phyloP scores from a whole-genome alignment of 305 asterid genomes.

The Petunia hybrid region DNA sequence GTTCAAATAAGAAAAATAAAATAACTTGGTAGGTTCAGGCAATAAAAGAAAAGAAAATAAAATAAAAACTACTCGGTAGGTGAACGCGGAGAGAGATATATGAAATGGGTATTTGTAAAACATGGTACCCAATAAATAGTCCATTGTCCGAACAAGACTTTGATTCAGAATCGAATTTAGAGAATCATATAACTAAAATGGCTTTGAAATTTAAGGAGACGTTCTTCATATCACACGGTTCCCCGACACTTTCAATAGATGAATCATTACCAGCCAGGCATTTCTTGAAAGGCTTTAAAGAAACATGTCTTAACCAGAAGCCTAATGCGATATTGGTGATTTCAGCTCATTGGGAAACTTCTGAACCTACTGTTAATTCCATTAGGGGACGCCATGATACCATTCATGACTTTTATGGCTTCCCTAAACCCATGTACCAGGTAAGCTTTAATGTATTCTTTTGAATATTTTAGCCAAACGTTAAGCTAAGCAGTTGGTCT shows the following conservation, averaged over 20 bases:
- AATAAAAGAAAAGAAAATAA: neutral
- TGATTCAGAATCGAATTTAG: neutral
- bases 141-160: neutral
- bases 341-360: constrained; percentile 91
- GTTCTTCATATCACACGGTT: constrained; percentile 76
- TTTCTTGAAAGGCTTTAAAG: constrained; percentile 62
- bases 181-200: constrained; percentile 7
- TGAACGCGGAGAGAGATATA: neutral
- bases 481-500: too few species aligned
- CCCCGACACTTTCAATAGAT: constrained; percentile 75
- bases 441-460: constrained; percentile 35
- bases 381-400: constrained; percentile 60
- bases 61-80: neutral
- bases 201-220: constrained; percentile 47
- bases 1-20: too few species aligned
- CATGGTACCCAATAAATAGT: neutral
- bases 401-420: constrained; percentile 79
- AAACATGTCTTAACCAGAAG: constrained; percentile 45
- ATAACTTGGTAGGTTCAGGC: neutral
- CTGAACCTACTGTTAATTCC: constrained; percentile 65
- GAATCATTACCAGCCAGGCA: constrained; percentile 72
- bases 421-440: constrained; percentile 77
- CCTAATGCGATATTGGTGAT: constrained; percentile 65
- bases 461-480: neutral
- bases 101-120: constrained; percentile 5